phyloP scores from a whole-genome alignment of 2,329 filamentous ascomycete genomes.

The Pyrenophora seminiperda region DNA sequence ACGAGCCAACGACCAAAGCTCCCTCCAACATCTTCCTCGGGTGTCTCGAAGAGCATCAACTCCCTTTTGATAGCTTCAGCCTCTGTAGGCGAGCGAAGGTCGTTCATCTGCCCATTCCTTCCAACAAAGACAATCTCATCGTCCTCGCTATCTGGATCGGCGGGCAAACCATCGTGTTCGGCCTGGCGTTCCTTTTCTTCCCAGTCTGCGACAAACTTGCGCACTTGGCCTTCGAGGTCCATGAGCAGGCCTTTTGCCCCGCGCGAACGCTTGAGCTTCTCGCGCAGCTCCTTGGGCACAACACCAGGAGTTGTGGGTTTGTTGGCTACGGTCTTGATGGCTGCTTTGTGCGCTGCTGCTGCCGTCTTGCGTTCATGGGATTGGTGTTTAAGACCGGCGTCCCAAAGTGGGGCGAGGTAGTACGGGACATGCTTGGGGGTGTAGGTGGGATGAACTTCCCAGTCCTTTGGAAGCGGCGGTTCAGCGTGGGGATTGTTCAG shows the following conservation, averaged over 20 bases:
- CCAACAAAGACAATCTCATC: conserved; percentile 94
- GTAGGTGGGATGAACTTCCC: conserved; percentile 81
- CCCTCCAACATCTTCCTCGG: conserved; percentile 74
- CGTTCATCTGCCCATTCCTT: conserved; percentile 66
- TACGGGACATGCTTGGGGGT: conserved; percentile 81
- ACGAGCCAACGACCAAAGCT: conserved; percentile 92
- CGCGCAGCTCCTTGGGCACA: conserved; percentile 79
- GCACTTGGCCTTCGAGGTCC: conserved; percentile 81
- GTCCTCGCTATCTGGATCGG: conserved; percentile 65
- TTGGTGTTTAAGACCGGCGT: conserved; percentile 58
- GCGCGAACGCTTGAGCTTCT: conserved; percentile 77
- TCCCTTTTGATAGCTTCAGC: conserved; percentile 62
- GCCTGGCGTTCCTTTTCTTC: conserved; percentile 59
- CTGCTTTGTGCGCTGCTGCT: conserved; percentile 39
- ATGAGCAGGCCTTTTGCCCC: conserved; percentile 81
- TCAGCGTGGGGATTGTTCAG: conserved; percentile 84
- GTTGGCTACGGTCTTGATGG: conserved; percentile 43
- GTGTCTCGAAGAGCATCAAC: conserved; percentile 79
- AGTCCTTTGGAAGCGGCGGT: conserved; percentile 81
- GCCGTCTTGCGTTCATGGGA: conserved; percentile 52
- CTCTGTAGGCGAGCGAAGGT: conserved; percentile 58
- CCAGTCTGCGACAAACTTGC: conserved; percentile 71
- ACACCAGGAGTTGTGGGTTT: conserved; percentile 53
- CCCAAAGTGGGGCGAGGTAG: conserved; percentile 86
- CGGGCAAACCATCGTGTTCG: conserved; percentile 52